Evolutionary conservation across 441 rosid genomes (phyloP).

Genomic region (Corymbia citriodora): DNA sequence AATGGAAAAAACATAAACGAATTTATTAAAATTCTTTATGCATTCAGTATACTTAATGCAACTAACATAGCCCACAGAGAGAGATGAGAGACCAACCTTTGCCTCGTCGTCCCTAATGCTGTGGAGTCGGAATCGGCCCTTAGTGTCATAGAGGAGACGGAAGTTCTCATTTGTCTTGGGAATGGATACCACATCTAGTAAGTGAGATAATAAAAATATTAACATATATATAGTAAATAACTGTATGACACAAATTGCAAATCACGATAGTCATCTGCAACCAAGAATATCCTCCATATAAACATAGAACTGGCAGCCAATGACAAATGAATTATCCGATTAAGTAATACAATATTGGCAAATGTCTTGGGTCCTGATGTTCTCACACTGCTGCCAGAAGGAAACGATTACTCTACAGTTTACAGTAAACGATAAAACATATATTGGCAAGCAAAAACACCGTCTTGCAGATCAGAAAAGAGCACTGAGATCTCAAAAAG

Average conservation of each 20-base stretch:
- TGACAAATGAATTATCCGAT: background rate
- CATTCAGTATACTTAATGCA: background rate
- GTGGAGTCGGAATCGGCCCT: constrained; percentile 76
- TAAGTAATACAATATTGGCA: background rate
- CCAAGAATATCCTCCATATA: background rate
- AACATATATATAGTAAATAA: background rate
- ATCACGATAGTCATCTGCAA: background rate
- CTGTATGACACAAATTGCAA: background rate
- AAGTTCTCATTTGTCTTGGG: constrained; percentile 70
- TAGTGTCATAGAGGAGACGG: constrained; percentile 74
- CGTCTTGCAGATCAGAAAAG: background rate
- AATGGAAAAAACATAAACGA: background rate
- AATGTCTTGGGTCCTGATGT: background rate
- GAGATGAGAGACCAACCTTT: constrained; percentile 27
- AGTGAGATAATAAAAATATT: background rate
- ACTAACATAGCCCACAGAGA: background rate
- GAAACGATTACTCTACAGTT: background rate
- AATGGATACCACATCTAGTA: constrained; percentile 18
- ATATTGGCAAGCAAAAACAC: background rate
- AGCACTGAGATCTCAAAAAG: background rate
- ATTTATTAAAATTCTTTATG: background rate
- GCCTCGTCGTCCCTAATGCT: constrained; percentile 70
- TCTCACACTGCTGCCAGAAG: background rate
- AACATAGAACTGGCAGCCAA: background rate
- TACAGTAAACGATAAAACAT: background rate